These are phyloP conservation scores for Myrica gale DNA, from an alignment of 306 rosid genomes.

Conservation along the genomic window DNA sequence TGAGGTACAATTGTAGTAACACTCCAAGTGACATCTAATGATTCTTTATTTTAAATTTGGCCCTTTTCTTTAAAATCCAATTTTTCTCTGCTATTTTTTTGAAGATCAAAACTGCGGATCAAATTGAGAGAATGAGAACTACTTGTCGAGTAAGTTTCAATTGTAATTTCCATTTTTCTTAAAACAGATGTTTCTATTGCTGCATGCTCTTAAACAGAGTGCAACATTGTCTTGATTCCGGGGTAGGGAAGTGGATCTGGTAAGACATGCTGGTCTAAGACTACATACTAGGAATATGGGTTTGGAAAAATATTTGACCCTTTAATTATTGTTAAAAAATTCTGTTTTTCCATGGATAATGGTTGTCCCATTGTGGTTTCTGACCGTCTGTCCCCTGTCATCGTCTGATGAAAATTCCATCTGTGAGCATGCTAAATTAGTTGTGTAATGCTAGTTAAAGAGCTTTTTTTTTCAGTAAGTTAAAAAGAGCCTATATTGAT, in stretches of 20 bases:
- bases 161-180: not conserved
- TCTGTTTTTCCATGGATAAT: not conserved
- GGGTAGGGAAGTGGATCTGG: not conserved
- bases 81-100: slow-evolving; percentile 13
- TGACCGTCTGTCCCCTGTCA: not conserved
- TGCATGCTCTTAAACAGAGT: not conserved
- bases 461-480: too few relatives aligned
- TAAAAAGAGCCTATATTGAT: not conserved
- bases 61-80: not conserved
- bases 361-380: too few relatives aligned
- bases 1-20: slow-evolving; percentile 52
- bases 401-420: not conserved
- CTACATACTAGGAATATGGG: not conserved
- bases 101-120: slow-evolving; percentile 77
- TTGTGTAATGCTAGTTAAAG: not conserved
- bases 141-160: slow-evolving; percentile 59
- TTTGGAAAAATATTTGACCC: not conserved
- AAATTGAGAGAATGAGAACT: slow-evolving; percentile 82
- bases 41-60: not conserved
- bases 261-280: not conserved
- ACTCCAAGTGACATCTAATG: not conserved
- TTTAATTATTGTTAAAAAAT: not conserved
- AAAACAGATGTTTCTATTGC: not conserved
- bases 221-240: not conserved
- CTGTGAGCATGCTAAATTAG: not conserved